Percentiles rank a stretch among this genome's conserved stretches.
Evolutionary conservation across 192 early-diverging fungal species (phyloP).

Genomic region (Chytriomyces sp.): DNA sequence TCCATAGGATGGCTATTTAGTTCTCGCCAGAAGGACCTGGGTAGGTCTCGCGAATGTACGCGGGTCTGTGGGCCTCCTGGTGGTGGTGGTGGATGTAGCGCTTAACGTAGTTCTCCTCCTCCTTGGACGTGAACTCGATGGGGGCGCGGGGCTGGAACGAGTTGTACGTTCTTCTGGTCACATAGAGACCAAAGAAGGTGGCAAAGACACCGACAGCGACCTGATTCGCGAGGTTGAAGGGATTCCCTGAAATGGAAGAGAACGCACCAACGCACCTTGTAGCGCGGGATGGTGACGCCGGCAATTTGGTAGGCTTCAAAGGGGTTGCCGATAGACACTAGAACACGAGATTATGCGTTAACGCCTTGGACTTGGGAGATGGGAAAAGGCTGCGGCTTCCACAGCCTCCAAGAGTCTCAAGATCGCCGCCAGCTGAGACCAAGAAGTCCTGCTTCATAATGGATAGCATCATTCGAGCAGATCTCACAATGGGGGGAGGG

Average conservation of each 20-base stretch:
- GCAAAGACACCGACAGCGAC: conserved; percentile 44
- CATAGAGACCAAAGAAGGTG: conserved; percentile 42
- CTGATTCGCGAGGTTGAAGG: conserved; percentile 25
- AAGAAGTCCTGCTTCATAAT: no score
- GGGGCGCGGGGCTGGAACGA: conserved; percentile 41
- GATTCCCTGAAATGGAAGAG: neutral
- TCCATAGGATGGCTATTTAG: no score
- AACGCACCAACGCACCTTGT: conserved; percentile 41
- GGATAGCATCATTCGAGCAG: no score
- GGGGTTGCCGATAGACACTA: conserved; percentile 50
- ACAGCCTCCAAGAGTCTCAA: no score
- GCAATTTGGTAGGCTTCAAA: conserved; percentile 47
- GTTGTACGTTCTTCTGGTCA: conserved; percentile 34
- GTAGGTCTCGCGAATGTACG: conserved; percentile 36
- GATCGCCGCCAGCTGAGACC: no score
- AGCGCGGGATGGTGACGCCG: conserved; percentile 46
- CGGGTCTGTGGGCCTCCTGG: conserved; percentile 49
- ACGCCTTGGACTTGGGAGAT: no score
- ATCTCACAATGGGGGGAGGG: no score
- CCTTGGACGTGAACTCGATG: conserved; percentile 40
- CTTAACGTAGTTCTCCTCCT: conserved; percentile 52
- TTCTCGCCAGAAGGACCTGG: conserved; percentile 31
- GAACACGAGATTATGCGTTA: no score
- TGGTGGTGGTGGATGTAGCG: conserved; percentile 44
- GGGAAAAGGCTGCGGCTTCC: no score